Percentiles rank a stretch among this genome's conserved stretches.
Conservation (phyloP, 495 filamentous ascomycete species). For the Tuber magnatum region DNA sequence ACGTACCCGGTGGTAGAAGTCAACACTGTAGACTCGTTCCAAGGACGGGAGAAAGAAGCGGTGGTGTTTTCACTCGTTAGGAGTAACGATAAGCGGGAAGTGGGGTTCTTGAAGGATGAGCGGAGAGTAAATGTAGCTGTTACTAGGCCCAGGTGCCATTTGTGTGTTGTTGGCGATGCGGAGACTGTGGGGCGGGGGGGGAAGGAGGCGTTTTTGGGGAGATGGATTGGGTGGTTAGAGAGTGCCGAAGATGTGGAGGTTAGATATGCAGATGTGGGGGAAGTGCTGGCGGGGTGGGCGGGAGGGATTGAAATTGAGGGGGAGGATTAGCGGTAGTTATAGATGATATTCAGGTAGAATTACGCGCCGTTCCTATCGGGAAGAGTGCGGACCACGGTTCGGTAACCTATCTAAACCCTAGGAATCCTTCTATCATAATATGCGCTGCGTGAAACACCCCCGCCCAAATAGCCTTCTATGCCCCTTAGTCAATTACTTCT, state of each 20-base stretch:
- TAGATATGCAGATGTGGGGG: slow-evolving; percentile 36
- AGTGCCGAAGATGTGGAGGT: slow-evolving; percentile 23
- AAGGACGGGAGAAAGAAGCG: slow-evolving; percentile 94
- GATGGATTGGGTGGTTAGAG: slow-evolving; percentile 36
- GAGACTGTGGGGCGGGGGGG: slow-evolving; percentile 54
- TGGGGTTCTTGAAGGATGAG: slow-evolving; percentile 92
- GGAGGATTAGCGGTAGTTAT: neutral
- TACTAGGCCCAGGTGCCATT: slow-evolving; percentile 83
- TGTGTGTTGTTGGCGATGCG: slow-evolving; percentile 86
- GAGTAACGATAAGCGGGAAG: slow-evolving; percentile 77
- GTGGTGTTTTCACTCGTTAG: slow-evolving; percentile 85
- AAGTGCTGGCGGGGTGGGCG: slow-evolving; percentile 28
- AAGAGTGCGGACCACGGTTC: neutral
- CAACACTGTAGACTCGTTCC: slow-evolving; percentile 93
- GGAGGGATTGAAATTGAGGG: slow-evolving; percentile 10
- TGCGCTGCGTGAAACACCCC: neutral
- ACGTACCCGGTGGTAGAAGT: slow-evolving; percentile 76
- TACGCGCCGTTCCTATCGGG: neutral
- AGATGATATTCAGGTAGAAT: neutral
- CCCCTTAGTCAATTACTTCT: neutral
- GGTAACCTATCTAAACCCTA: neutral
- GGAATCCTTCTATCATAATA: neutral
- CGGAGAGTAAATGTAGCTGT: slow-evolving; percentile 91
- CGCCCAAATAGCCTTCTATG: neutral
- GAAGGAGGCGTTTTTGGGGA: slow-evolving; percentile 23